Percentiles rank a stretch among this genome's conserved stretches.
Conservation (phyloP, 257 asterid species). For the Ehretia macrophylla region DNA sequence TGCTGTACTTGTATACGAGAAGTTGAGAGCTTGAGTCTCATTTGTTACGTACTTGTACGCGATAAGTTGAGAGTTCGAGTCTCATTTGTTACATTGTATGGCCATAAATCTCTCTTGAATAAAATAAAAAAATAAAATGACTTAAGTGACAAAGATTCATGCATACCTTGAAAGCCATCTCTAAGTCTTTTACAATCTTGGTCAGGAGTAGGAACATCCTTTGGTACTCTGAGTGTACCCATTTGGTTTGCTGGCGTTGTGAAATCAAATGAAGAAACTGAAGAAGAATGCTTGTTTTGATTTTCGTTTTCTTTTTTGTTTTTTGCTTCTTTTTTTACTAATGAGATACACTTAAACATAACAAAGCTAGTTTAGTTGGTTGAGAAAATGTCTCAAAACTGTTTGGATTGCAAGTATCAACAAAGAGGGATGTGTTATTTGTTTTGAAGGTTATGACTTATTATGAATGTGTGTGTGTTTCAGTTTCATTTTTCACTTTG, state of each 20-base stretch:
- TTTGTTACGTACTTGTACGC: too few relatives aligned
- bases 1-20: too few relatives aligned
- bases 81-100: too few relatives aligned
- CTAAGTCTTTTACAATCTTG: constrained; percentile 53
- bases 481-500: not conserved
- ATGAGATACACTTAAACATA: not conserved
- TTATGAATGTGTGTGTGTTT: not conserved
- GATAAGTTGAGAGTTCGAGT: too few relatives aligned
- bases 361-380: not conserved
- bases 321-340: too few relatives aligned
- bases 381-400: not conserved
- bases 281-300: not conserved
- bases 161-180: constrained; percentile 53
- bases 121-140: too few relatives aligned
- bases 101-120: too few relatives aligned
- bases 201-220: constrained; percentile 54
- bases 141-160: not conserved
- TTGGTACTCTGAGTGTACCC: constrained; percentile 58
- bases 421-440: too few relatives aligned
- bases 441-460: not conserved
- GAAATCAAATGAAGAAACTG: not conserved
- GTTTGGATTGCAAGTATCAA: too few relatives aligned
- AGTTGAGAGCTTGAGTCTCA: too few relatives aligned
- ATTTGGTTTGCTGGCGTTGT: constrained; percentile 16
- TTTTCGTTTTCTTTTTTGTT: not conserved